Evolutionary conservation across 805 yeast species (phyloP).

Genomic region (Ogataea angusta): DNA sequence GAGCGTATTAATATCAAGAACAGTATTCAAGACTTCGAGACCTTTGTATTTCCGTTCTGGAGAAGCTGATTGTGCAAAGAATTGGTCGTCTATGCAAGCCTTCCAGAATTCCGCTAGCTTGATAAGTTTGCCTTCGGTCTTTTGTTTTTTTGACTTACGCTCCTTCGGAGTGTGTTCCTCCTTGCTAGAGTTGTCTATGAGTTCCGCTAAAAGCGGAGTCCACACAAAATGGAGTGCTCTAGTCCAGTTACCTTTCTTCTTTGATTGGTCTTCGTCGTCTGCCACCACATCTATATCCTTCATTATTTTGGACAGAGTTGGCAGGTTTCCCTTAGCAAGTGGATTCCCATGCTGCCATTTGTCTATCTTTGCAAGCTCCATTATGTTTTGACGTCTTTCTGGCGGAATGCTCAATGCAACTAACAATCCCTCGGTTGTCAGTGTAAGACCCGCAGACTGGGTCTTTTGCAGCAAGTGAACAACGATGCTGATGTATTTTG

Average conservation of each 20-base stretch:
- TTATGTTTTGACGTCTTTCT: conserved; percentile 16
- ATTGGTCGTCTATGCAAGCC: conserved; percentile 71
- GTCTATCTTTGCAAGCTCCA: conserved; percentile 19
- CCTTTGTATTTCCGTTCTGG: conserved; percentile 87
- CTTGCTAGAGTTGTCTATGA: conserved; percentile 24
- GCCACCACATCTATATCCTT: conserved; percentile 49
- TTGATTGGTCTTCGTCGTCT: conserved; percentile 37
- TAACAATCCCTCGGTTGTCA: conserved; percentile 79
- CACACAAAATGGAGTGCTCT: conserved; percentile 77
- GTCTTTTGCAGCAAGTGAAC: conserved; percentile 37
- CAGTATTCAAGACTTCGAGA: conserved; percentile 61
- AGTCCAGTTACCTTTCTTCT: conserved; percentile 67
- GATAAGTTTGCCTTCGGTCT: conserved; percentile 27
- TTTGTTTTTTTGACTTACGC: conserved; percentile 36
- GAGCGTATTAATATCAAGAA: conserved; percentile 33
- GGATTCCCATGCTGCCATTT: conserved; percentile 78
- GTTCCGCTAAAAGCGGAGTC: conserved; percentile 52
- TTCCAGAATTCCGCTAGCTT: conserved; percentile 72
- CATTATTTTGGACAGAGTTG: conserved; percentile 56
- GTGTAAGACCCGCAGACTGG: conserved; percentile 51
- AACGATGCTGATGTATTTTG: conserved; percentile 14
- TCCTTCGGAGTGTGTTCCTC: conserved; percentile 24
- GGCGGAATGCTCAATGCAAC: conserved; percentile 55
- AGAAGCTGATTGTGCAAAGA: conserved; percentile 74
- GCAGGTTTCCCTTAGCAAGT: conserved; percentile 63